Evolutionary conservation across 1,284 basidiomycete genomes (phyloP), one percentile per base, ranked within the genome.

Genomic region (Cutaneotrichosporon mucoides): DNA sequence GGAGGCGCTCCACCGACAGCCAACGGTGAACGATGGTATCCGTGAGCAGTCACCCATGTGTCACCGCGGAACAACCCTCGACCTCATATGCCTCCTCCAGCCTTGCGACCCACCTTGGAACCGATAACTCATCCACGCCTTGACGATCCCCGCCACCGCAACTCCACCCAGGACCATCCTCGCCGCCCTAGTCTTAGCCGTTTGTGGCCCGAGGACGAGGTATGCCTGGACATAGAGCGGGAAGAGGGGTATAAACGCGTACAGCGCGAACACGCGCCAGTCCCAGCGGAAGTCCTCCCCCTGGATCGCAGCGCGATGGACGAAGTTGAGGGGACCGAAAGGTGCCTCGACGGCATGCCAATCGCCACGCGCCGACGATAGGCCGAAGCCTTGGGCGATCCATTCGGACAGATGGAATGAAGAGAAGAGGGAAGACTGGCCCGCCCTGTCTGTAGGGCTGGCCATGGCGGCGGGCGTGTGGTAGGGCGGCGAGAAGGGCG

Each of bases 161-260:
- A 71, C 9, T 0, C 65, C 58, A 5, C 61, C 69, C 0, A 70
- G 12, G 2, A 66, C 66, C 12, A 63, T 34, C 8, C 73, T 62
- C 13, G 53, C 60, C 12, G 34, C 40, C 11, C 70, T 55, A 5
- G 66, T 70, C 9, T 41, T 47, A 2, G 51, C 36, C 6, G 66
- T 70, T 11, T 57, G 54, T 24, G 61, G 51, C 10, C 55, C 62
- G 36, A 72, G 61, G 4, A 75, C 60, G 10, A 76, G 49, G 35
- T 63, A 64, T 1, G 70, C 66, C 53, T 73, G 65, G 1, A 66
- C 8, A 13, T 46, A 66, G 4, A 75, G 42, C 5, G 71, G 70
- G 7, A 54, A 1, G 12, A 50, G 8, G 5, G 62, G 59, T 36
- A 61, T 40, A 15, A 57, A 13, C 13, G 35, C 16, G 57, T 56